Percentiles rank a stretch among this genome's conserved stretches.
Evolutionary conservation across 2,329 filamentous ascomycete species (phyloP).

Genomic region (Chrysoporthe puriensis): DNA sequence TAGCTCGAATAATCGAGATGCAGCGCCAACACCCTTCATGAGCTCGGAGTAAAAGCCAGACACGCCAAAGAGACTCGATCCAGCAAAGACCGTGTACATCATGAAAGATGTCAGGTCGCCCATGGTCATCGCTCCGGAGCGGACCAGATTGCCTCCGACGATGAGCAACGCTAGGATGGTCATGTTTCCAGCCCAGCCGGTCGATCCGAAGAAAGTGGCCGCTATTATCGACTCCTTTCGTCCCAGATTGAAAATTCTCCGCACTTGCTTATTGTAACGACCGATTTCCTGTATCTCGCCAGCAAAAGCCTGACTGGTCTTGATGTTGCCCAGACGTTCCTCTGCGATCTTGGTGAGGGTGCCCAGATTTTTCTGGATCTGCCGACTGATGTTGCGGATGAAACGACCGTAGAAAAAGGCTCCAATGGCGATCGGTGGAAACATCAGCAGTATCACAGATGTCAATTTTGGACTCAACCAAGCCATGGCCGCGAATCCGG

Average conservation of each 20-base stretch:
- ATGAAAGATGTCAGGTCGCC: constrained; percentile 95
- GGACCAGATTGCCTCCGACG: constrained; percentile 88
- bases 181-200: constrained; percentile 93
- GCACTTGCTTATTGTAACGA: constrained; percentile 90
- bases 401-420: constrained; percentile 90
- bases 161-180: constrained; percentile 90
- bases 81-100: constrained; percentile 93
- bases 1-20: constrained; percentile 93
- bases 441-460: constrained; percentile 81
- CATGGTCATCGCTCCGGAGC: constrained; percentile 81
- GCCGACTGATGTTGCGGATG: constrained; percentile 85
- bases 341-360: constrained; percentile 96
- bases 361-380: constrained; percentile 92
- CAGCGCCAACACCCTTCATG: constrained; percentile 98
- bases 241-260: constrained; percentile 88
- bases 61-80: constrained; percentile 87
- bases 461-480: constrained; percentile 92
- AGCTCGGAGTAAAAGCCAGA: constrained; percentile 97
- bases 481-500: constrained; percentile 92
- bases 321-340: constrained; percentile 94
- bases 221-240: constrained; percentile 85
- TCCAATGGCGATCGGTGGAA: constrained; percentile 86
- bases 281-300: constrained; percentile 88
- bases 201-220: constrained; percentile 85
- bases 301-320: constrained; percentile 94